Evolutionary conservation across 495 filamentous ascomycete species (phyloP).

Genomic region (Tuber microsphaerosporum): DNA sequence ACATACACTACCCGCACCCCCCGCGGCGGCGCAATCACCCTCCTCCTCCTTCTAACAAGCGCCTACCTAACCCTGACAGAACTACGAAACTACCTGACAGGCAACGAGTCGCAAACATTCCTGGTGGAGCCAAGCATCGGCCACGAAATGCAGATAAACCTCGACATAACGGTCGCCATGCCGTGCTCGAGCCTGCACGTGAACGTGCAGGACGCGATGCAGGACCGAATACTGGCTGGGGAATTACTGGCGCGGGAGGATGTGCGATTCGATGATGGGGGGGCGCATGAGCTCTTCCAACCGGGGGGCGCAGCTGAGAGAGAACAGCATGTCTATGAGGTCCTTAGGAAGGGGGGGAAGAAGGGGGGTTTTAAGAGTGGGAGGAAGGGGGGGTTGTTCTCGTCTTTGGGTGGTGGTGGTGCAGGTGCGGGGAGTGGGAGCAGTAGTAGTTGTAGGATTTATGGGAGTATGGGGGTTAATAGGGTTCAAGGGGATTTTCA

Average conservation of each 20-base stretch:
- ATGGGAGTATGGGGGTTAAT: conserved; percentile 80
- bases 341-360: conserved; percentile 55
- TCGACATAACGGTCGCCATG: conserved; percentile 92
- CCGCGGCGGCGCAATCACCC: conserved; percentile 87
- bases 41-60: conserved; percentile 67
- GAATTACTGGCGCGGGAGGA: conserved; percentile 64
- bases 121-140: conserved; percentile 87
- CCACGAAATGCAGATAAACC: conserved; percentile 83
- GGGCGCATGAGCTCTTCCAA: conserved; percentile 57
- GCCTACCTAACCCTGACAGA: conserved; percentile 68
- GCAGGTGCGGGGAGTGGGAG: conserved; percentile 44
- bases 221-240: conserved; percentile 82
- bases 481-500: conserved; percentile 98
- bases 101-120: conserved; percentile 79
- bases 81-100: conserved; percentile 70
- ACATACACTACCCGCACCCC: conserved; percentile 75
- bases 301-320: conserved; percentile 46
- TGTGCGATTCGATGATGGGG: conserved; percentile 65
- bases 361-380: conserved; percentile 62
- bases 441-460: conserved; percentile 71
- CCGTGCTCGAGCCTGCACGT: conserved; percentile 77
- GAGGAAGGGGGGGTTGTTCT: conserved; percentile 42
- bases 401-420: neutral
- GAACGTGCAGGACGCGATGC: conserved; percentile 94
- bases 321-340: conserved; percentile 67